These are phyloP conservation scores for Sphenostylis stenocarpa DNA, from an alignment of 306 rosid genomes.

Conservation along the genomic window DNA sequence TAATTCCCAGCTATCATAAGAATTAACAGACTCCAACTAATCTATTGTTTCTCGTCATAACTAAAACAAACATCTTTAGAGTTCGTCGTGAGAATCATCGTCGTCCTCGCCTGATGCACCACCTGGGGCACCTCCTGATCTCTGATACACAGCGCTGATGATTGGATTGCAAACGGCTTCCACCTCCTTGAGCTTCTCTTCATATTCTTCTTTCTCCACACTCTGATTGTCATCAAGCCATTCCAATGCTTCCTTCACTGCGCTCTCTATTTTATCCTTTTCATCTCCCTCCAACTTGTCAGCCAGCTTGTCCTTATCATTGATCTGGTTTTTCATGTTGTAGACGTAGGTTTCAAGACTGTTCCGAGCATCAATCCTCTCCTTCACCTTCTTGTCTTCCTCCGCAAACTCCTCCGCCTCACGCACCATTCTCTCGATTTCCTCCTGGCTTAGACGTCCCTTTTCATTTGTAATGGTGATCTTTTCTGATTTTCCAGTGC, in stretches of 20 bases:
- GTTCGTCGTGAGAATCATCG: slow-evolving; percentile 90
- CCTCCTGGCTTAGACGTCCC: slow-evolving; percentile 97
- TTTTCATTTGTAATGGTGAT: slow-evolving; percentile 96
- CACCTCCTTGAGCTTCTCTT: slow-evolving; percentile 92
- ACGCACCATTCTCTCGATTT: slow-evolving; percentile 91
- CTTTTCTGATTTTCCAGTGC: slow-evolving; percentile 97
- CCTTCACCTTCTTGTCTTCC: slow-evolving; percentile 98
- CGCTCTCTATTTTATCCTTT: slow-evolving; percentile 91
- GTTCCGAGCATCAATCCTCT: slow-evolving; percentile 90
- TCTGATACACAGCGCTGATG: slow-evolving; percentile 80
- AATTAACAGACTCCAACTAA: slow-evolving; percentile 47
- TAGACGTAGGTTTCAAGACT: slow-evolving; percentile 81
- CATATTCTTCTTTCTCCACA: slow-evolving; percentile 89
- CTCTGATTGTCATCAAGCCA: slow-evolving; percentile 97
- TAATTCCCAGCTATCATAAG: slow-evolving; percentile 41
- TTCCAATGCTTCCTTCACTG: slow-evolving; percentile 91
- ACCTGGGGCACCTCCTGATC: slow-evolving; percentile 87
- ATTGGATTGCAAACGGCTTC: slow-evolving; percentile 98
- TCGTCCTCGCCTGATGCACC: slow-evolving; percentile 68
- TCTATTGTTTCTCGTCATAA: slow-evolving; percentile 40
- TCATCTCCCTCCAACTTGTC: slow-evolving; percentile 95
- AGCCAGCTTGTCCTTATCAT: slow-evolving; percentile 93
- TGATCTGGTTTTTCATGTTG: slow-evolving; percentile 95
- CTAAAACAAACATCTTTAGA: slow-evolving; percentile 41
- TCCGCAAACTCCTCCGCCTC: slow-evolving; percentile 97